phyloP scores from a whole-genome alignment of 306 rosid species.

The Pyrus communis region DNA sequence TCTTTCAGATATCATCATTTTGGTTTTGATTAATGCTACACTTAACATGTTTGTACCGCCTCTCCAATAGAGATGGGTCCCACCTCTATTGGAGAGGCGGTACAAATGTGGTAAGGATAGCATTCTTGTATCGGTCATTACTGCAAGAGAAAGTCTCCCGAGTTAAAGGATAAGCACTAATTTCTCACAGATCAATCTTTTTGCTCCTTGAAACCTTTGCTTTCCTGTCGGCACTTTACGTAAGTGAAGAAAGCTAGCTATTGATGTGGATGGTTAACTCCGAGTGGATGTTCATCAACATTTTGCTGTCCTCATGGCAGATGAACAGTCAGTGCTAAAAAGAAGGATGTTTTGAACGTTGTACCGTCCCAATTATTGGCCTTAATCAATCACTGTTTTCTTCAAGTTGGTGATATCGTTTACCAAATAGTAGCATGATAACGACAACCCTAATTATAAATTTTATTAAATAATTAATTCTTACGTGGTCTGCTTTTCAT shows the following conservation, averaged over 20 bases:
- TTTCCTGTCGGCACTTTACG: not conserved
- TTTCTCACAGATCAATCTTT: not conserved
- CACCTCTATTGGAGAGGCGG: no score
- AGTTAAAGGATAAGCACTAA: not conserved
- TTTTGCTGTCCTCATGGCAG: not conserved
- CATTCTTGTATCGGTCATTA: no score
- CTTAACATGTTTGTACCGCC: no score
- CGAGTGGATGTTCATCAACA: not conserved
- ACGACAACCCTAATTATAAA: not conserved
- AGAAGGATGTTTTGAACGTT: not conserved
- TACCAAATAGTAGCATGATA: not conserved
- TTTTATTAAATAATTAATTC: not conserved
- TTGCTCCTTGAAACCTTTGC: not conserved
- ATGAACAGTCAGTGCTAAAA: not conserved
- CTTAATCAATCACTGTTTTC: not conserved
- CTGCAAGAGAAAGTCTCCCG: not conserved
- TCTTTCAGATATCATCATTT: not conserved
- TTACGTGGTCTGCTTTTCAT: conserved; percentile 11
- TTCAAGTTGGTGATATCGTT: not conserved
- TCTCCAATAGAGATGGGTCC: no score
- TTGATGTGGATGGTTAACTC: not conserved
- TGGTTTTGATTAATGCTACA: not conserved
- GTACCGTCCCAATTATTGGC: not conserved
- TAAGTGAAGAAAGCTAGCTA: not conserved
- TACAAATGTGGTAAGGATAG: no score